These are phyloP conservation scores for Fonsecaea pedrosoi DNA, from an alignment of 2,329 filamentous ascomycete species.

Conservation along the genomic window DNA sequence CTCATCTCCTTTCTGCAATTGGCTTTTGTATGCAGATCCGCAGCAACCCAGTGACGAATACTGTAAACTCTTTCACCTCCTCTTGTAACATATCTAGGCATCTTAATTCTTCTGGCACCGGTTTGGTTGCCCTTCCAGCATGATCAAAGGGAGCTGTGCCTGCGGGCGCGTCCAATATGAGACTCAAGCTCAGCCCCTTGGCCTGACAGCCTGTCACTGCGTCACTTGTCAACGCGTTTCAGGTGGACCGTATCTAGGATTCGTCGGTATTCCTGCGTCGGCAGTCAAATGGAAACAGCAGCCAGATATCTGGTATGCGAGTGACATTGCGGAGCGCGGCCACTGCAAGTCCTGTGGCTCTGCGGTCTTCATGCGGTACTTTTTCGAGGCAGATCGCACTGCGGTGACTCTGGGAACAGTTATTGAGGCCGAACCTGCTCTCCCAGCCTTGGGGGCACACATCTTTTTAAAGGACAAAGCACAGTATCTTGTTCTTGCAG, in stretches of 20 bases:
- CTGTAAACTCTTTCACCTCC: neutral
- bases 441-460: constrained; percentile 45
- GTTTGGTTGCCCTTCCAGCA: constrained; percentile 8
- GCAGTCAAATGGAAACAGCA: constrained; percentile 46
- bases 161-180: constrained; percentile 36
- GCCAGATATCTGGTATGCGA: constrained; percentile 44
- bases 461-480: constrained; percentile 55
- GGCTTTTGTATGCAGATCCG: too few relatives aligned
- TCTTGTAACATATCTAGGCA: neutral
- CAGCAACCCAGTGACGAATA: neutral
- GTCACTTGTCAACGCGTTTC: constrained; percentile 57
- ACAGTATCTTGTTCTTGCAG: constrained; percentile 48
- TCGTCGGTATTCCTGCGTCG: constrained; percentile 47
- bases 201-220: constrained; percentile 56
- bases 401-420: constrained; percentile 52
- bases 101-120: neutral
- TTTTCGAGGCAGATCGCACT: constrained; percentile 44
- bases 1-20: too few relatives aligned
- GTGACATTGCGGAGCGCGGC: constrained; percentile 51
- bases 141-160: constrained; percentile 38
- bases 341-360: constrained; percentile 57
- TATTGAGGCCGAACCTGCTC: constrained; percentile 46
- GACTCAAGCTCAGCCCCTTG: constrained; percentile 41
- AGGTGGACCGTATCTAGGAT: constrained; percentile 55
- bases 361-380: constrained; percentile 54